A percentile compares a stretch with the other conserved stretches of the same genome.
phyloP scores from a whole-genome alignment of 495 filamentous ascomycete species.

The Sabuloglossum arenarium region DNA sequence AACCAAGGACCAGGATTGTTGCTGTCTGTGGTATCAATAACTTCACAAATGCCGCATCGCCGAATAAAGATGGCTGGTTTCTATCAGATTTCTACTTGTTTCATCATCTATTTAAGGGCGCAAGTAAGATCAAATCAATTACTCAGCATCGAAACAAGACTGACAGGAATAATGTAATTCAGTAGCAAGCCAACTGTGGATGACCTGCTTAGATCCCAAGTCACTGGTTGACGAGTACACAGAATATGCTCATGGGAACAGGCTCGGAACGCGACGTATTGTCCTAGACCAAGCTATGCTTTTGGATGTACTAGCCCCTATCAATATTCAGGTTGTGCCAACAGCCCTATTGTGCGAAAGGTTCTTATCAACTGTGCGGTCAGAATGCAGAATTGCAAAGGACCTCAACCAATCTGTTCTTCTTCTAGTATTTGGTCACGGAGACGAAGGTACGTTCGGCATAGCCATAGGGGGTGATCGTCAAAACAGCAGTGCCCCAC shows the following conservation, averaged over 20 bases:
- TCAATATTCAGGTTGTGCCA: neutral
- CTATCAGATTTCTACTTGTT: neutral
- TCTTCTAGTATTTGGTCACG: neutral
- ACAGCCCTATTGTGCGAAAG: neutral
- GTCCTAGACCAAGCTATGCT: neutral
- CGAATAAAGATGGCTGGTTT: neutral
- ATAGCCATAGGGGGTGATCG: neutral
- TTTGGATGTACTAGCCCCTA: too few relatives aligned
- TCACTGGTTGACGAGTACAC: neutral
- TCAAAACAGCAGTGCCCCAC: too few relatives aligned
- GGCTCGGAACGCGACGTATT: neutral
- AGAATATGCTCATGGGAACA: neutral
- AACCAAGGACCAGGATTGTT: neutral
- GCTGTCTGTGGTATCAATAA: neutral
- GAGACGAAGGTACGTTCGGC: neutral
- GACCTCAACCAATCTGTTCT: neutral
- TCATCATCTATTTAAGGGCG: neutral
- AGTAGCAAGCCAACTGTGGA: neutral
- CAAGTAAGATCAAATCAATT: too few relatives aligned
- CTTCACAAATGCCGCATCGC: neutral
- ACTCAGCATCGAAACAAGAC: too few relatives aligned
- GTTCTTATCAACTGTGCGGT: neutral
- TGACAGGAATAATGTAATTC: too few relatives aligned
- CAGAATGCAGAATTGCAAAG: neutral
- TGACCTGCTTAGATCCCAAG: neutral